Evolutionary conservation across 305 asterid species (phyloP).

Genomic region (Rubia peregrina): DNA sequence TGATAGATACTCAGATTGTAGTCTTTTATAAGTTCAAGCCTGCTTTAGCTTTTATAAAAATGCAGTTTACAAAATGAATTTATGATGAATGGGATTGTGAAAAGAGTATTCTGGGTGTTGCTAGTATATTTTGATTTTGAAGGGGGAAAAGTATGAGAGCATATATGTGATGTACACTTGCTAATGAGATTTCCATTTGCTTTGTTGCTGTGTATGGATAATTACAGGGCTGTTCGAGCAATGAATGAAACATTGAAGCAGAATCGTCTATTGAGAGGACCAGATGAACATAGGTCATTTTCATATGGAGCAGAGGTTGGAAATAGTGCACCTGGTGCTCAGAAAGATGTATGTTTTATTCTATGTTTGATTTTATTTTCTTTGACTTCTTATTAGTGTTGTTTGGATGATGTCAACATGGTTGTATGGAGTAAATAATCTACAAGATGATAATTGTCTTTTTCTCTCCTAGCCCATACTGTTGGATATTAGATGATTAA

Average conservation of each 20-base stretch:
- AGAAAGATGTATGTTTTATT: constrained; percentile 55
- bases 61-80: neutral
- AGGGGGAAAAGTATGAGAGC: neutral
- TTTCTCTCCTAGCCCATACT: neutral
- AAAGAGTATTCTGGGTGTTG: neutral
- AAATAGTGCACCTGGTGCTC: constrained; percentile 37
- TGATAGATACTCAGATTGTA: neutral
- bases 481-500: neutral
- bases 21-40: neutral
- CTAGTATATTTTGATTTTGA: neutral
- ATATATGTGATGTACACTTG: neutral
- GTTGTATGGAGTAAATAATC: neutral
- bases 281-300: constrained; percentile 48
- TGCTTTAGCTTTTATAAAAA: neutral
- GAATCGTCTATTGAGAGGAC: constrained; percentile 65
- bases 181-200: neutral
- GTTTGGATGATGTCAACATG: neutral
- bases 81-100: neutral
- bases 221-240: constrained; percentile 84
- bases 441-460: neutral
- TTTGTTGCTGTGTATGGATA: constrained; percentile 13
- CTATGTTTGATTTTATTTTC: constrained; percentile 20
- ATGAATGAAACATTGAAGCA: constrained; percentile 96
- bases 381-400: constrained; percentile 14
- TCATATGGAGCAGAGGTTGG: constrained; percentile 40